These are phyloP conservation scores for Agrocybe praecox DNA, from an alignment of 768 basidiomycete species.

Conservation along the genomic window DNA sequence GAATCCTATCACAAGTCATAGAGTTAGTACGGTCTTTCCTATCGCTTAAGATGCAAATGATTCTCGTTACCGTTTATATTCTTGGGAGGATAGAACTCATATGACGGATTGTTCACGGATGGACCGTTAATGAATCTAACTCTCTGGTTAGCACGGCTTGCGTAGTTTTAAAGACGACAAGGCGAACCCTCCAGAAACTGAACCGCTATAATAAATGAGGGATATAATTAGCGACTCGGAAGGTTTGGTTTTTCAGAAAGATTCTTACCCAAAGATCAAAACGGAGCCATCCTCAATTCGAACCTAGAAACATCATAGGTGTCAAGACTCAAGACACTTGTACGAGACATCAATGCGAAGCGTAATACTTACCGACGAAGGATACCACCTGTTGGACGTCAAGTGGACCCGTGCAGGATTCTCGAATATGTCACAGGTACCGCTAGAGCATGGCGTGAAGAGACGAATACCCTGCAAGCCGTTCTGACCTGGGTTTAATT, in stretches of 20 bases:
- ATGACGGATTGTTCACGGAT: background rate
- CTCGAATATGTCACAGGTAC: background rate
- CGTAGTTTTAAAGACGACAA: too few species aligned
- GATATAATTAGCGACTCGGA: background rate
- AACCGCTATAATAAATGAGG: background rate
- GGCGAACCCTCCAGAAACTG: background rate
- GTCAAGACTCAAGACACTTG: background rate
- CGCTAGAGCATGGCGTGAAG: background rate
- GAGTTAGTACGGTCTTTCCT: too few species aligned
- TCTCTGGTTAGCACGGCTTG: too few species aligned
- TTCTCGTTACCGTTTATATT: background rate
- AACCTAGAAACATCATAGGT: background rate
- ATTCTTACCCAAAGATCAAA: background rate
- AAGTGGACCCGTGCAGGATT: background rate
- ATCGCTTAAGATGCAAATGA: background rate
- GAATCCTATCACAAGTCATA: background rate
- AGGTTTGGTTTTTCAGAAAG: background rate
- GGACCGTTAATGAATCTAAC: background rate
- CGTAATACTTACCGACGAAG: background rate
- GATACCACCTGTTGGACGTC: background rate
- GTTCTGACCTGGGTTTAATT: background rate
- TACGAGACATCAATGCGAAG: too few species aligned
- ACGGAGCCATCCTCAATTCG: background rate
- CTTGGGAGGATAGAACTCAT: background rate
- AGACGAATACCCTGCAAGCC: background rate